Evolutionary conservation across 768 basidiomycete species (phyloP).

Genomic region (Tulasnella sp.): DNA sequence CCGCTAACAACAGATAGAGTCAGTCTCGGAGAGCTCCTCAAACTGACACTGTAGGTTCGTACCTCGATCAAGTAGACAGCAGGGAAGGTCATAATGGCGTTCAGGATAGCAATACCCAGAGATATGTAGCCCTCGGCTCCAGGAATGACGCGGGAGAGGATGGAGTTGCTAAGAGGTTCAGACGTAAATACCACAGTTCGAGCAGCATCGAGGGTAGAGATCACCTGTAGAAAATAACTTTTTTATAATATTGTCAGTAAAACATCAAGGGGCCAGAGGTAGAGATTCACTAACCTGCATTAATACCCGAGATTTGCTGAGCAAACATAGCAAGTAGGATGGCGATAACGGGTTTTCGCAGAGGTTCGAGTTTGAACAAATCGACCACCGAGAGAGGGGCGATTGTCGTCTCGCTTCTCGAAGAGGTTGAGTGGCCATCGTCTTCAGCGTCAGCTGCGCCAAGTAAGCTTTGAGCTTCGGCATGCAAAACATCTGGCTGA

Average conservation of each 20-base stretch:
- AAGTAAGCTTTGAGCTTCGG: conserved; percentile 6
- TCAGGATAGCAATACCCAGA: conserved; percentile 27
- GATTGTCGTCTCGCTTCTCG: conserved; percentile 24
- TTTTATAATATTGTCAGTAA: not conserved
- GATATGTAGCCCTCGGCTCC: conserved; percentile 21
- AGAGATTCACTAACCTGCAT: conserved; percentile 29
- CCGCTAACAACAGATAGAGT: not conserved
- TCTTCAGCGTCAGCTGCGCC: not conserved
- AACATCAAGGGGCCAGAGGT: not conserved
- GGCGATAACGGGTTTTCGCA: not conserved
- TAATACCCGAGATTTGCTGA: conserved; percentile 19
- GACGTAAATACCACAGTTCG: not conserved
- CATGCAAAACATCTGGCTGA: not conserved
- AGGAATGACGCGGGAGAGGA: conserved; percentile 18
- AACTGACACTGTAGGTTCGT: conserved; percentile 14
- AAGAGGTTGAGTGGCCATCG: conserved; percentile 13
- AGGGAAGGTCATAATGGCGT: conserved; percentile 37
- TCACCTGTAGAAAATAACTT: conserved; percentile 21
- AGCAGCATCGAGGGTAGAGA: not conserved
- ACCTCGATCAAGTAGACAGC: conserved; percentile 36
- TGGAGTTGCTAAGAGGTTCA: conserved; percentile 14
- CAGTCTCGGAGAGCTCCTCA: not conserved
- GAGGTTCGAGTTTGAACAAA: conserved; percentile 32
- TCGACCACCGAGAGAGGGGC: conserved; percentile 44
- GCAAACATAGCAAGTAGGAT: conserved; percentile 10